Conservation (phyloP, 1,139 yeast species). For the Candida frijolesensis region DNA sequence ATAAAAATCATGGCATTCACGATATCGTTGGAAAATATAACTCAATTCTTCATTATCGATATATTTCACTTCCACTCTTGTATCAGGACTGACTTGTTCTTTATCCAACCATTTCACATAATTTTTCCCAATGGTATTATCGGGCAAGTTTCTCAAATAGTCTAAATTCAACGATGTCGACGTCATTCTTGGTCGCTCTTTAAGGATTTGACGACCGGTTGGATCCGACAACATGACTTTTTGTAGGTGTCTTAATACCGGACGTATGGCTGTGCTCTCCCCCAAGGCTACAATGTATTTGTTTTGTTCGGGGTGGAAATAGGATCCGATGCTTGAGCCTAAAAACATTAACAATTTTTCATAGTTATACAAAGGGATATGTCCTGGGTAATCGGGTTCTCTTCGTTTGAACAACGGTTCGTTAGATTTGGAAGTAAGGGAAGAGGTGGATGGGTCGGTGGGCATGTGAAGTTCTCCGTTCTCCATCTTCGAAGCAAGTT, state of each 20-base stretch:
- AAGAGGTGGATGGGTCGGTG: slow-evolving; percentile 33
- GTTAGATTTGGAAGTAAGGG: slow-evolving; percentile 14
- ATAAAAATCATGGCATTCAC: slow-evolving; percentile 97
- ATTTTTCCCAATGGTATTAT: slow-evolving; percentile 74
- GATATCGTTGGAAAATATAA: slow-evolving; percentile 84
- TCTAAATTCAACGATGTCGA: slow-evolving; percentile 68
- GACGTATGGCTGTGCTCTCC: slow-evolving; percentile 82
- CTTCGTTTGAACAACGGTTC: slow-evolving; percentile 39
- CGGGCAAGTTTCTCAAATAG: slow-evolving; percentile 60
- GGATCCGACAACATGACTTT: slow-evolving; percentile 74
- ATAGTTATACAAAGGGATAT: slow-evolving; percentile 67
- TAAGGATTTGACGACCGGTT: slow-evolving; percentile 73
- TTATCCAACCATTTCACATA: slow-evolving; percentile 81
- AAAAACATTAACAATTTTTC: slow-evolving; percentile 69
- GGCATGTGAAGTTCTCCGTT: slow-evolving; percentile 50
- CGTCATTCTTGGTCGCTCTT: slow-evolving; percentile 83
- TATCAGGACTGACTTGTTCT: slow-evolving; percentile 93
- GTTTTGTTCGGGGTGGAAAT: slow-evolving; percentile 76
- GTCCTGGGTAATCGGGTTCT: slow-evolving; percentile 68
- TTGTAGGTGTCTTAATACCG: slow-evolving; percentile 63
- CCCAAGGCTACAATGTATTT: slow-evolving; percentile 92
- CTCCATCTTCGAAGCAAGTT: slow-evolving; percentile 61
- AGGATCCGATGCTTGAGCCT: slow-evolving; percentile 84
- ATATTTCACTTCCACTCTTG: slow-evolving; percentile 82
- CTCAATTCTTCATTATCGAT: slow-evolving; percentile 92